Percentiles rank a stretch among this genome's conserved stretches.
These are phyloP conservation scores for Tremella mesenterica DNA, from an alignment of 768 basidiomycete species.

Conservation along the genomic window DNA sequence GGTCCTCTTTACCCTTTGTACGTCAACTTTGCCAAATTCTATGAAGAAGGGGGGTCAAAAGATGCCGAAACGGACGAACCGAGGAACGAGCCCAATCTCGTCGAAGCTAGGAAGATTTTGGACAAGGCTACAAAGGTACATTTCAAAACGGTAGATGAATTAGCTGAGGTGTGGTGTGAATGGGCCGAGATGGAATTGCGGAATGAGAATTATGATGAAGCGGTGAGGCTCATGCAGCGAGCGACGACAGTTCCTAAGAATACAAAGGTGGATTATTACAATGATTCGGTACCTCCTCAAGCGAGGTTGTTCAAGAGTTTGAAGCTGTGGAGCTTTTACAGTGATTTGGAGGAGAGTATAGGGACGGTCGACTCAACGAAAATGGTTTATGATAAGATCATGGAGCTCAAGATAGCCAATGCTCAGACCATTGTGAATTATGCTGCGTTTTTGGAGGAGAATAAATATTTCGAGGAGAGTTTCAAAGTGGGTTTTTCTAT, in stretches of 20 bases:
- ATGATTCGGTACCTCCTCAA: conserved; percentile 81
- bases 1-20: conserved; percentile 83
- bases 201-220: conserved; percentile 93
- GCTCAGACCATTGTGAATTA: conserved; percentile 97
- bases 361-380: conserved; percentile 87
- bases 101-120: conserved; percentile 79
- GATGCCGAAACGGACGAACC: conserved; percentile 49
- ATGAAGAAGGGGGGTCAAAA: conserved; percentile 80
- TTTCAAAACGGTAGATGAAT: conserved; percentile 91
- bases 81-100: conserved; percentile 69
- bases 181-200: conserved; percentile 98
- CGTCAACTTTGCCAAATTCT: conserved; percentile 93
- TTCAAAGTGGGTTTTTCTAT: conserved; percentile 63
- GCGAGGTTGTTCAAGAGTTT: conserved; percentile 89
- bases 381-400: conserved; percentile 86
- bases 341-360: conserved; percentile 94
- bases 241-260: conserved; percentile 85
- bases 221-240: conserved; percentile 91
- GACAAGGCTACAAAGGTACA: conserved; percentile 86
- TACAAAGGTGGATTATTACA: conserved; percentile 81
- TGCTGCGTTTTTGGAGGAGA: conserved; percentile 92
- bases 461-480: conserved; percentile 95
- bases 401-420: conserved; percentile 93
- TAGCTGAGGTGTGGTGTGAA: conserved; percentile 98
- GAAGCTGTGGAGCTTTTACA: conserved; percentile 98